These are phyloP conservation scores for Aristolochia fimbriata DNA, from an alignment of 164 flowering plant genomes.

Conservation along the genomic window DNA sequence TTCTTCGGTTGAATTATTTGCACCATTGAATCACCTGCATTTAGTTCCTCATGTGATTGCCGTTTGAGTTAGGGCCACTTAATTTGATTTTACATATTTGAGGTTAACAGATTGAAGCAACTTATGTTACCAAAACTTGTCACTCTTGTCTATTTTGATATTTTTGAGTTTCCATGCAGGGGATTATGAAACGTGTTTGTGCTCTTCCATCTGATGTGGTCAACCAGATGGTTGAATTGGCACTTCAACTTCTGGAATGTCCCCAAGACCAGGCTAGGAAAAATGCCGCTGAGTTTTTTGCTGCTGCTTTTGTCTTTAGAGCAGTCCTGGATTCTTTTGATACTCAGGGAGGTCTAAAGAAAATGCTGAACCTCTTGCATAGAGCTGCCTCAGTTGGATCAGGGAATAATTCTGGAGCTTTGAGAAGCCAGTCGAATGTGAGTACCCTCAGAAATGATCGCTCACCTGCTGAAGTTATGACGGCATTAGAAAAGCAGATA, in stretches of 20 bases:
- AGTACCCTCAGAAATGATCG: constrained; percentile 67
- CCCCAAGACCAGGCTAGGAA: constrained; percentile 84
- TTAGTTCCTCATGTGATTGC: too few relatives aligned
- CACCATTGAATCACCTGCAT: too few relatives aligned
- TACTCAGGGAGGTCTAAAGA: constrained; percentile 77
- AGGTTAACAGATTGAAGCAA: background rate
- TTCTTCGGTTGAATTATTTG: too few relatives aligned
- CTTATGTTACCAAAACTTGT: too few relatives aligned
- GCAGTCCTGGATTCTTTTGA: constrained; percentile 90
- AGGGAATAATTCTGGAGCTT: constrained; percentile 59
- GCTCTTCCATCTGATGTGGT: constrained; percentile 81
- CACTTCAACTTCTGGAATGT: constrained; percentile 84
- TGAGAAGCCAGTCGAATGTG: constrained; percentile 29
- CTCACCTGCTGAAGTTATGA: constrained; percentile 70
- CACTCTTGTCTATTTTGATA: too few relatives aligned
- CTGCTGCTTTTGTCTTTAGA: constrained; percentile 84
- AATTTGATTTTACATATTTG: background rate
- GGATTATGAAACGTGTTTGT: constrained; percentile 96
- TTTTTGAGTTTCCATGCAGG: constrained; percentile 31
- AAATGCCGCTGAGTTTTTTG: constrained; percentile 85
- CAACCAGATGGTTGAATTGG: constrained; percentile 74
- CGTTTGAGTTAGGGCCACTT: too few relatives aligned
- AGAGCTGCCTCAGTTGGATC: constrained; percentile 89
- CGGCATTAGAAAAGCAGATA: constrained; percentile 88
- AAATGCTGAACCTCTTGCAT: constrained; percentile 55